Evolutionary conservation across 2,329 filamentous ascomycete genomes (phyloP).

Genomic region (Fusarium domesticum): DNA sequence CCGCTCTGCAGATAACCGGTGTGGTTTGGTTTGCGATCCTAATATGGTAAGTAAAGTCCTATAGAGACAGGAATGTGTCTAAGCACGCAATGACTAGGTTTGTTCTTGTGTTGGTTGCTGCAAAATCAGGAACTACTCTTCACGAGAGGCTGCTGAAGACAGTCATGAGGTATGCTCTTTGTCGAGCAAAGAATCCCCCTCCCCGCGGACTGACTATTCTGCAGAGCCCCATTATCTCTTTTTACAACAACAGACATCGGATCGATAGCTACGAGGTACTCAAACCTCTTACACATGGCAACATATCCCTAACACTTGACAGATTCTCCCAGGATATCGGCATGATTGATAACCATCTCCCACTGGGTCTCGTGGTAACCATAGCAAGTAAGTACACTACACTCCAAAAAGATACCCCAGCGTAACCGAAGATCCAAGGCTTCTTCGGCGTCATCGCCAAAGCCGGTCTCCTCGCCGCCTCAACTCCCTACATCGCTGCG

Average conservation of each 20-base stretch:
- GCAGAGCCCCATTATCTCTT: conserved; percentile 39
- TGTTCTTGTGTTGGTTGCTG: conserved; percentile 29
- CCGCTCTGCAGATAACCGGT: conserved; percentile 21
- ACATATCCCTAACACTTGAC: neutral
- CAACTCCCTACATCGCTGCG: conserved; percentile 36
- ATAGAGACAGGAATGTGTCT: neutral
- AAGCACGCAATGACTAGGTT: conserved; percentile 19
- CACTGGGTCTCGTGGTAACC: conserved; percentile 34
- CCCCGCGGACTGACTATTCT: neutral
- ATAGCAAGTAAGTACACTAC: conserved; percentile 32
- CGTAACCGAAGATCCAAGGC: conserved; percentile 25
- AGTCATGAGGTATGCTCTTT: conserved; percentile 19
- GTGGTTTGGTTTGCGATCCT: conserved; percentile 21
- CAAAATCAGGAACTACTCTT: conserved; percentile 26
- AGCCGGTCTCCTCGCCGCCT: conserved; percentile 24
- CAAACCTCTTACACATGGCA: too few relatives aligned
- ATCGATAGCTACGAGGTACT: conserved; percentile 40
- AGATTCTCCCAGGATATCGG: conserved; percentile 46
- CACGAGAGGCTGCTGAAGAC: conserved; percentile 26
- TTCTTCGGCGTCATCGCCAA: conserved; percentile 31
- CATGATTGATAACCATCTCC: conserved; percentile 42
- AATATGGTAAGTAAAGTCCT: conserved; percentile 14
- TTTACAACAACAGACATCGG: conserved; percentile 42
- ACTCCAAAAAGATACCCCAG: conserved; percentile 1
- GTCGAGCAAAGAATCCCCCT: too few relatives aligned